Evolutionary conservation across 306 rosid species (phyloP).

Genomic region (Prunus persica): DNA sequence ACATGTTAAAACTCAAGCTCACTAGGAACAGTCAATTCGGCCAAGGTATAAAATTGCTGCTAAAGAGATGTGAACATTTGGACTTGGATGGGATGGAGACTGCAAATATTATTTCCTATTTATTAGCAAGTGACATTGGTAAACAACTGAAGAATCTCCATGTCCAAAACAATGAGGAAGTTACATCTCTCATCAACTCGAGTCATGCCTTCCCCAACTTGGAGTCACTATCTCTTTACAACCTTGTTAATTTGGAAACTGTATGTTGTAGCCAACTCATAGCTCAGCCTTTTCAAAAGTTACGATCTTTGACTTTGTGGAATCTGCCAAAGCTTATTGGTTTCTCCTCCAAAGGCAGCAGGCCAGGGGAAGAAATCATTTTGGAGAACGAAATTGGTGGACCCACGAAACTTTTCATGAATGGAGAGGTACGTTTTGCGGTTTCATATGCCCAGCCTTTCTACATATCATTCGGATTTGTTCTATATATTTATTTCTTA

Average conservation of each 20-base stretch:
- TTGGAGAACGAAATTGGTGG: not conserved
- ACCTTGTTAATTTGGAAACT: not conserved
- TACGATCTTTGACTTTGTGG: not conserved
- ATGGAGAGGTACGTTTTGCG: not conserved
- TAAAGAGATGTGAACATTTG: constrained; percentile 36
- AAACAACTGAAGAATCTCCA: constrained; percentile 36
- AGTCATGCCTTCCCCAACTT: not conserved
- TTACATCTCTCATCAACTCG: constrained; percentile 6
- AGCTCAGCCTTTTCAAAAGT: not conserved
- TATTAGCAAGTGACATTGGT: constrained; percentile 32
- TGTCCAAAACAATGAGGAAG: constrained; percentile 32
- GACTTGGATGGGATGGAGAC: constrained; percentile 33
- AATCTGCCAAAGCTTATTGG: not conserved
- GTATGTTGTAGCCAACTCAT: not conserved
- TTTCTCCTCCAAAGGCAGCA: not conserved
- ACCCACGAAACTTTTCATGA: not conserved
- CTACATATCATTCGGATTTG: no score
- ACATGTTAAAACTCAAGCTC: constrained; percentile 27
- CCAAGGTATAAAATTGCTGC: constrained; percentile 24
- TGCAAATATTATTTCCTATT: constrained; percentile 22
- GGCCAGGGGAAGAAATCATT: no score
- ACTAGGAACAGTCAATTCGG: constrained; percentile 19
- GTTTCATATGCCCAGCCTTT: not conserved
- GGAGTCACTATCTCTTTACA: not conserved
- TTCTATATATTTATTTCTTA: no score